phyloP scores from a whole-genome alignment of 2,329 filamentous ascomycete genomes.

The Fusarium sp. region DNA sequence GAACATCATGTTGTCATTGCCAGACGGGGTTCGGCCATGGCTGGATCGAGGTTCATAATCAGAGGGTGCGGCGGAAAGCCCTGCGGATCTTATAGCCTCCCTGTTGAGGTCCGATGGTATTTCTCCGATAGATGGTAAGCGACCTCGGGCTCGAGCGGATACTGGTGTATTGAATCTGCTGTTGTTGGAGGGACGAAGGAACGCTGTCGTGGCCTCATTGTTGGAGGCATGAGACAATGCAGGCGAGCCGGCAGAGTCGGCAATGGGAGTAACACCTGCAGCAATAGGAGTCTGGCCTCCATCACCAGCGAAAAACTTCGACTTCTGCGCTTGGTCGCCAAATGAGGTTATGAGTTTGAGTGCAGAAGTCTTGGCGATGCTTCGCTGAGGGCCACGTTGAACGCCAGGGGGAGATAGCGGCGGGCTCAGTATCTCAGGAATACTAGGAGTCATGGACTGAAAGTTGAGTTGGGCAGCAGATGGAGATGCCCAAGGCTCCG shows the following conservation, averaged over 20 bases:
- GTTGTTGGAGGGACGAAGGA: constrained; percentile 73
- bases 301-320: constrained; percentile 71
- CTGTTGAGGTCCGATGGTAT: constrained; percentile 50
- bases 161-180: constrained; percentile 77
- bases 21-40: constrained; percentile 54
- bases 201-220: constrained; percentile 73
- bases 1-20: constrained; percentile 55
- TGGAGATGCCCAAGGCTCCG: constrained; percentile 89
- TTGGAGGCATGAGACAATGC: constrained; percentile 61
- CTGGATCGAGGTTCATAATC: constrained; percentile 45
- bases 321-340: constrained; percentile 69
- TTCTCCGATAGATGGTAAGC: constrained; percentile 84
- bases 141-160: constrained; percentile 69
- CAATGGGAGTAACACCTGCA: constrained; percentile 87
- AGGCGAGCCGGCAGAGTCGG: constrained; percentile 75
- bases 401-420: constrained; percentile 78
- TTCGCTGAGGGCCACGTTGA: constrained; percentile 67
- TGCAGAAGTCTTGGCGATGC: constrained; percentile 81
- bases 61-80: constrained; percentile 34
- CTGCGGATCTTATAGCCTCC: constrained; percentile 44
- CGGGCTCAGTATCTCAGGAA: constrained; percentile 73
- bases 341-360: constrained; percentile 95
- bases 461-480: constrained; percentile 73
- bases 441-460: constrained; percentile 63
- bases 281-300: constrained; percentile 79